Evolutionary conservation across 768 basidiomycete species (phyloP).

Genomic region (Boletus sp.): DNA sequence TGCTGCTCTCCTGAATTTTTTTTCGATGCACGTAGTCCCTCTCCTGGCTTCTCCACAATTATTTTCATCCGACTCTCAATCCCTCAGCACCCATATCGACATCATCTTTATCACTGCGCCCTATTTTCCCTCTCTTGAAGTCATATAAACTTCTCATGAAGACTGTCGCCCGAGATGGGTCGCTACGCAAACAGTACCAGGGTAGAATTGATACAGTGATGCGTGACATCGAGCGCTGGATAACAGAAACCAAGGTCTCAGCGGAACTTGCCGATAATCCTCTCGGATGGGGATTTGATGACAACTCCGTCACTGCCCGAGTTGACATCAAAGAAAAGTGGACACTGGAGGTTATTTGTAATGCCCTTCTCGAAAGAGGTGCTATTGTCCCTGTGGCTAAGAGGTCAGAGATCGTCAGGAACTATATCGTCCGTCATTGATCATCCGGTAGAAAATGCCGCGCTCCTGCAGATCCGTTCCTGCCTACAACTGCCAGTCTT

Average conservation of each 20-base stretch:
- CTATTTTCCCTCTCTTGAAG: slow-evolving; percentile 66
- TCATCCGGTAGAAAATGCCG: slow-evolving; percentile 50
- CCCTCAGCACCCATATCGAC: slow-evolving; percentile 41
- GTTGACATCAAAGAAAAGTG: slow-evolving; percentile 58
- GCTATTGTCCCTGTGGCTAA: slow-evolving; percentile 79
- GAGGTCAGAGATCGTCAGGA: slow-evolving; percentile 51
- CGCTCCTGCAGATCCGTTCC: slow-evolving; percentile 40
- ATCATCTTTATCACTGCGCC: slow-evolving; percentile 41
- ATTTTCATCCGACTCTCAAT: slow-evolving; percentile 76
- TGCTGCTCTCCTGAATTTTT: slow-evolving; percentile 1
- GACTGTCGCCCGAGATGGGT: slow-evolving; percentile 59
- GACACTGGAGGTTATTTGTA: slow-evolving; percentile 68
- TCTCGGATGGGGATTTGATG: slow-evolving; percentile 44
- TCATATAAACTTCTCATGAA: slow-evolving; percentile 73
- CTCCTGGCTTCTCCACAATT: slow-evolving; percentile 80
- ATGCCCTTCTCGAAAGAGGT: slow-evolving; percentile 66
- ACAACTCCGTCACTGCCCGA: slow-evolving; percentile 32
- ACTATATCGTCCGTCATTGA: not conserved
- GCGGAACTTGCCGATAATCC: slow-evolving; percentile 48
- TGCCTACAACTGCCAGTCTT: slow-evolving; percentile 52
- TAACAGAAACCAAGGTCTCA: slow-evolving; percentile 68
- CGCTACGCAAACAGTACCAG: slow-evolving; percentile 51
- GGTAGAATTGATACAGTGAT: slow-evolving; percentile 48
- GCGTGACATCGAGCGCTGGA: slow-evolving; percentile 74
- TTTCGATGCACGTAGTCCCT: slow-evolving; percentile 54